Conservation (phyloP, 2,329 filamentous ascomycete genomes). For the Microascus cirrosus region DNA sequence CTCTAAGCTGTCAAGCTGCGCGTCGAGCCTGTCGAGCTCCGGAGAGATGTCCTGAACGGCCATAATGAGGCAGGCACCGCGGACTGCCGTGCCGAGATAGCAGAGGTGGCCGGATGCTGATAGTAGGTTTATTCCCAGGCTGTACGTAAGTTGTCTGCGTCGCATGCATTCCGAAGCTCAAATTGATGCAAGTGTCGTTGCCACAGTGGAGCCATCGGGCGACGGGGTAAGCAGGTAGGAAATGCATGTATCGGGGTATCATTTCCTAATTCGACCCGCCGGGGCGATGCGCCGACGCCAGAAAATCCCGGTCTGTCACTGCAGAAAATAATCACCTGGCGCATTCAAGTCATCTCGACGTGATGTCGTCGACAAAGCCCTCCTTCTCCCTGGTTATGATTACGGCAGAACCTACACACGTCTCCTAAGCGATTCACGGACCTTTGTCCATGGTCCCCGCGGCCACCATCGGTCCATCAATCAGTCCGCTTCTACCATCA, state of each 20-base stretch:
- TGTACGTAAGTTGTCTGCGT: too few species aligned
- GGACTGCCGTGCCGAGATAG: not conserved
- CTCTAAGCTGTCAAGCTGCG: constrained; percentile 70
- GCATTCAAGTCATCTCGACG: not conserved
- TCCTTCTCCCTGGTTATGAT: not conserved
- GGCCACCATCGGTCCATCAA: not conserved
- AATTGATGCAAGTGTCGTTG: not conserved
- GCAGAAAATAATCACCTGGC: not conserved
- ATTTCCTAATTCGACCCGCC: too few species aligned
- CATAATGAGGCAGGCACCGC: constrained; percentile 17
- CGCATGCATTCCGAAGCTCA: not conserved
- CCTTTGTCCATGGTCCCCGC: constrained; percentile 1
- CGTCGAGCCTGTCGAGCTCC: constrained; percentile 62
- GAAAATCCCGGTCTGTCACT: not conserved
- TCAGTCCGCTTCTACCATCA: constrained; percentile 5
- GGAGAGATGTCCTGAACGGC: constrained; percentile 46
- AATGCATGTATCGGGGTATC: not conserved
- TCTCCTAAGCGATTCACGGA: not conserved
- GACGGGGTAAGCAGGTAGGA: not conserved
- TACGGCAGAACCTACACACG: not conserved
- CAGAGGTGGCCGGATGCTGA: not conserved
- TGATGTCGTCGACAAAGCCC: not conserved
- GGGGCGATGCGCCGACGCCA: too few species aligned
- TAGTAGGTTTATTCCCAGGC: not conserved
- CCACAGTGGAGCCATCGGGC: not conserved